Evolutionary conservation across 2,329 filamentous ascomycete genomes (phyloP).

Genomic region (Penicillium sp.): DNA sequence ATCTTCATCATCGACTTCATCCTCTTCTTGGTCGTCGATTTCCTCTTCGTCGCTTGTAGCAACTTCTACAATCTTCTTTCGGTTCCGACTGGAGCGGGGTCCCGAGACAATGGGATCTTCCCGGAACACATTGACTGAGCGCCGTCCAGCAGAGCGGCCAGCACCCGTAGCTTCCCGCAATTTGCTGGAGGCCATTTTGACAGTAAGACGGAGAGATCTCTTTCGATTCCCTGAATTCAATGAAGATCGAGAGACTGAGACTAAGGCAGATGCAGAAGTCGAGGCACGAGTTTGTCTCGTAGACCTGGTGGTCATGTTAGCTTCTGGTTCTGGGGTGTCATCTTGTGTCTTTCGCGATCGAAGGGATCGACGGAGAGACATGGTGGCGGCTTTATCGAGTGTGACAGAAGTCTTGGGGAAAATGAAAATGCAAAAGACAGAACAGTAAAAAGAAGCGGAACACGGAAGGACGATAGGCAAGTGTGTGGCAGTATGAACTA

Average conservation of each 20-base stretch:
- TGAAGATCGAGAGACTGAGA: conserved; percentile 34
- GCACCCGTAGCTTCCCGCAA: conserved; percentile 49
- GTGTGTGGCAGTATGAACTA: conserved; percentile 21
- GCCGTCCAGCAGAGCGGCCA: conserved; percentile 30
- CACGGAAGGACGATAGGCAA: conserved; percentile 1
- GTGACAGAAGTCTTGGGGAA: not conserved
- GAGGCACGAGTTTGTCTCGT: conserved; percentile 38
- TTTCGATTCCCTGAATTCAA: conserved; percentile 38
- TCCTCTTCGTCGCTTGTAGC: conserved; percentile 52
- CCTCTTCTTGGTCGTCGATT: conserved; percentile 47
- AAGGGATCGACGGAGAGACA: conserved; percentile 42
- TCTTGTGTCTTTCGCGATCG: conserved; percentile 36
- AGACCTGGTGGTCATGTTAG: conserved; percentile 40
- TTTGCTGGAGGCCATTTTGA: conserved; percentile 53
- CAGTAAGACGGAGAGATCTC: conserved; percentile 48
- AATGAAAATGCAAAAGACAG: not conserved
- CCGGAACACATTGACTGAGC: conserved; percentile 47
- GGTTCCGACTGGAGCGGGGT: conserved; percentile 47
- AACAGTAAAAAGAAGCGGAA: conserved; percentile 10
- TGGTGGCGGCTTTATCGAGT: conserved; percentile 18
- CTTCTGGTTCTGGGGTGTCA: conserved; percentile 30
- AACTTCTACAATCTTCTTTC: conserved; percentile 47
- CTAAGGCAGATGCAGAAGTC: conserved; percentile 34
- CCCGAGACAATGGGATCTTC: conserved; percentile 48
- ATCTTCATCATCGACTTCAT: conserved; percentile 42